Evolutionary conservation across 1,284 basidiomycete species (phyloP).

Genomic region (Cryptococcus neoformans): DNA sequence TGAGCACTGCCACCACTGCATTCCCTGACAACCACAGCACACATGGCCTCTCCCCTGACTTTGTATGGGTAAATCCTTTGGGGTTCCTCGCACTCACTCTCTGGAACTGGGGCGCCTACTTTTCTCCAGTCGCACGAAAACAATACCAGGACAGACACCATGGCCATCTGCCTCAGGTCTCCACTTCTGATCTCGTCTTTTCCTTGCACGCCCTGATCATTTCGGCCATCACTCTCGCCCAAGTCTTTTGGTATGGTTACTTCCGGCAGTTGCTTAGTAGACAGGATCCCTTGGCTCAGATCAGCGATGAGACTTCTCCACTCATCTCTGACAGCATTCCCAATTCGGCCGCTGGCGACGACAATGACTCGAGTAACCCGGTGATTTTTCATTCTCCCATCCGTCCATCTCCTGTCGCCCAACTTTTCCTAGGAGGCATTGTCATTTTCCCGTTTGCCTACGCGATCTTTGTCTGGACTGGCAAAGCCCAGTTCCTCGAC

Average conservation of each 20-base stretch:
- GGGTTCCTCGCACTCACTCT: conserved; percentile 49
- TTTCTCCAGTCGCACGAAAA: conserved; percentile 36
- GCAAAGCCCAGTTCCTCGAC: conserved; percentile 38
- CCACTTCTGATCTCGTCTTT: conserved; percentile 50
- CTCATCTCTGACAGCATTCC: neutral
- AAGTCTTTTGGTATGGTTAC: conserved; percentile 30
- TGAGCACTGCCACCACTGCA: conserved; percentile 16
- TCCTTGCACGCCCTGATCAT: conserved; percentile 45
- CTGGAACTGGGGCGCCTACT: conserved; percentile 47
- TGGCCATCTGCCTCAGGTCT: conserved; percentile 49
- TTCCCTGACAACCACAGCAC: conserved; percentile 22
- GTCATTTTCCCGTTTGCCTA: conserved; percentile 19
- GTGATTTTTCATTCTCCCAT: conserved; percentile 9
- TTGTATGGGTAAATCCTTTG: conserved; percentile 50
- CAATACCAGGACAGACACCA: conserved; percentile 48
- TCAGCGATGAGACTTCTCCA: neutral
- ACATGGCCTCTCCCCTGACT: conserved; percentile 50
- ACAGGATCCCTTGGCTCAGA: too few relatives aligned
- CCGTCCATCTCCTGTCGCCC: conserved; percentile 21
- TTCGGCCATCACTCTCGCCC: conserved; percentile 26
- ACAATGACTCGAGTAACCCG: neutral
- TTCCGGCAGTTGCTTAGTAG: neutral
- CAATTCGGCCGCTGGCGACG: neutral
- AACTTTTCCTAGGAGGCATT: conserved; percentile 26
- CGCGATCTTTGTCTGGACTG: conserved; percentile 22